Percentiles rank a stretch among this genome's conserved stretches.
Conservation (phyloP, 192 early-diverging fungal species). For the Rhizoclosmatium sp. region DNA sequence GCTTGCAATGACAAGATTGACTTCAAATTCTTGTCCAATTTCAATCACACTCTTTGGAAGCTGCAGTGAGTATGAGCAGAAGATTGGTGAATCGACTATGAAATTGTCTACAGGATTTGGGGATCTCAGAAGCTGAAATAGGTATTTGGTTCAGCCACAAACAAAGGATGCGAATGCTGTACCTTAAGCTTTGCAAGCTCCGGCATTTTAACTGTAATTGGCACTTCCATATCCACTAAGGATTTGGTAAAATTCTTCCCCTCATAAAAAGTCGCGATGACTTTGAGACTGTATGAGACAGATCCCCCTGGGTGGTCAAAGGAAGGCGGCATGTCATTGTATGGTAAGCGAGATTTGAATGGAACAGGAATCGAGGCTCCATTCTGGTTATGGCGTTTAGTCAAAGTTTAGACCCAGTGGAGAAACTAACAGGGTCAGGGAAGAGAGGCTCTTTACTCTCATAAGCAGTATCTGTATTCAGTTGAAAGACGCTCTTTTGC, state of each 20-base stretch:
- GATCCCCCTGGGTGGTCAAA: slow-evolving; percentile 7
- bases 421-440: slow-evolving; percentile 4
- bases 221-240: slow-evolving; percentile 17
- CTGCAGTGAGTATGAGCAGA: no score
- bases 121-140: no score
- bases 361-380: not conserved
- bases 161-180: no score
- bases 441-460: slow-evolving; percentile 24
- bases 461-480: slow-evolving; percentile 15
- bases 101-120: no score
- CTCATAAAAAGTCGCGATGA: slow-evolving; percentile 18
- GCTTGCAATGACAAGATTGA: no score
- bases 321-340: slow-evolving; percentile 20
- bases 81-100: no score
- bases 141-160: no score
- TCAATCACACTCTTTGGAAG: no score
- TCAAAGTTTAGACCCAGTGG: no score
- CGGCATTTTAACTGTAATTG: slow-evolving; percentile 31
- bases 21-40: no score
- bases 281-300: slow-evolving; percentile 29
- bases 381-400: no score
- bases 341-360: slow-evolving; percentile 30
- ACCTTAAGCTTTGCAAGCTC: slow-evolving; percentile 1
- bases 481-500: slow-evolving; percentile 18
- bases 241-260: slow-evolving; percentile 35